Percentiles rank a stretch among this genome's conserved stretches.
Conservation (phyloP, 768 basidiomycete species). For the Calocybe indica region DNA sequence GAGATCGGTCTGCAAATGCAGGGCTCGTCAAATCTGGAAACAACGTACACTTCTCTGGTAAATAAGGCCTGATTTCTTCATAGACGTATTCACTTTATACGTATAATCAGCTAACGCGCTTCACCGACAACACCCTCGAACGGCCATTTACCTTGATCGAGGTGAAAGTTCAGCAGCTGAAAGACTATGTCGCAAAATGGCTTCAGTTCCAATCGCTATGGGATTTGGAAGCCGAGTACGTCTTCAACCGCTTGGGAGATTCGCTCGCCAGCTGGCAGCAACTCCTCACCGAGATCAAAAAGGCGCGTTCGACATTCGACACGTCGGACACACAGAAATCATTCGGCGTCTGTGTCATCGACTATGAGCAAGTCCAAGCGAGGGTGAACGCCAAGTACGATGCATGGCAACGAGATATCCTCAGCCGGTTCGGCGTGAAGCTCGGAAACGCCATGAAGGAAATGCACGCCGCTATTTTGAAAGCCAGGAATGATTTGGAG, state of each 20-base stretch:
- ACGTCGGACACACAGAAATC: slow-evolving; percentile 89
- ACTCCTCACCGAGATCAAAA: slow-evolving; percentile 94
- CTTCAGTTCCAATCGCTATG: slow-evolving; percentile 98
- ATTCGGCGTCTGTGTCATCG: slow-evolving; percentile 91
- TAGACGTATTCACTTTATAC: neutral
- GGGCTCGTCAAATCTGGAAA: slow-evolving; percentile 54
- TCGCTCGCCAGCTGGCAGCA: slow-evolving; percentile 93
- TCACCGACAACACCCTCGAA: slow-evolving; percentile 69
- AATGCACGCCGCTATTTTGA: slow-evolving; percentile 88
- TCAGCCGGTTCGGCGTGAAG: slow-evolving; percentile 88
- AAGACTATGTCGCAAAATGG: slow-evolving; percentile 95
- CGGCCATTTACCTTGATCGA: slow-evolving; percentile 86
- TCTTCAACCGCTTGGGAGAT: slow-evolving; percentile 93
- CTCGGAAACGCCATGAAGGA: slow-evolving; percentile 96
- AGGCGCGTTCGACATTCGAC: slow-evolving; percentile 93
- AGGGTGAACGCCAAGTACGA: slow-evolving; percentile 99
- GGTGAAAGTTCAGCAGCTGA: slow-evolving; percentile 79
- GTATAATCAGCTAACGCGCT: slow-evolving; percentile 55
- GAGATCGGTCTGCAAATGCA: slow-evolving; percentile 96
- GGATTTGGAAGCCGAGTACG: slow-evolving; percentile 97
- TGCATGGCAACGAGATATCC: slow-evolving; percentile 93
- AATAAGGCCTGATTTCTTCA: slow-evolving; percentile 15
- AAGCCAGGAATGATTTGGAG: slow-evolving; percentile 93
- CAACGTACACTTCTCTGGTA: slow-evolving; percentile 80
- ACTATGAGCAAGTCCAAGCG: slow-evolving; percentile 97